Conservation (phyloP, 192 early-diverging fungal genomes). For the Coemansia sp. region DNA sequence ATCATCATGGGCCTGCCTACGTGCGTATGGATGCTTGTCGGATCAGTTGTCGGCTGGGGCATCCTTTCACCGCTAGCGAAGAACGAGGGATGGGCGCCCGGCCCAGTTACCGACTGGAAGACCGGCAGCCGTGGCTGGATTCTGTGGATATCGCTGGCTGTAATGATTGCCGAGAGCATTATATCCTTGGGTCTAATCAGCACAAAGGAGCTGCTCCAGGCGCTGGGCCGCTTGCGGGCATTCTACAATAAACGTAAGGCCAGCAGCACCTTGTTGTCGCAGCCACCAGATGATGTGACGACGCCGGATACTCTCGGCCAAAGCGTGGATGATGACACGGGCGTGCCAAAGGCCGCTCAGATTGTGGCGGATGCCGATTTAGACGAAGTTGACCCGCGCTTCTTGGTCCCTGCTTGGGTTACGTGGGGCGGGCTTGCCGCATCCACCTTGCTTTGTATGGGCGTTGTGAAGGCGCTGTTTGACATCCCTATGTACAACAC, state of each 20-base stretch:
- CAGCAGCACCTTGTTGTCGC: background rate
- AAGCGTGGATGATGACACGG: background rate
- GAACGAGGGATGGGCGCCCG: conserved; percentile 69
- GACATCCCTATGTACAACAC: conserved; percentile 66
- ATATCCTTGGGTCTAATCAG: conserved; percentile 60
- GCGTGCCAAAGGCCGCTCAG: background rate
- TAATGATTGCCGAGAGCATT: conserved; percentile 75
- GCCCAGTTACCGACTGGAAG: conserved; percentile 68
- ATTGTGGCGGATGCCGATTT: background rate
- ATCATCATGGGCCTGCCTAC: conserved; percentile 82
- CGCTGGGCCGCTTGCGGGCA: conserved; percentile 8
- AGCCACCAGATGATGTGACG: background rate
- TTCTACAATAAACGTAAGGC: background rate
- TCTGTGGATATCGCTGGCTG: conserved; percentile 73
- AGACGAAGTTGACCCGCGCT: conserved; percentile 41
- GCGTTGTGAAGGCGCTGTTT: conserved; percentile 65
- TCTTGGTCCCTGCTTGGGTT: conserved; percentile 61
- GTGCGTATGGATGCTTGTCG: conserved; percentile 67
- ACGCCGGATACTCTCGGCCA: background rate
- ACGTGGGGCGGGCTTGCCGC: conserved; percentile 64
- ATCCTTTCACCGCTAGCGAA: conserved; percentile 69
- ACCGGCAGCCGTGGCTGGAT: conserved; percentile 73
- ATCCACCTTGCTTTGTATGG: conserved; percentile 62
- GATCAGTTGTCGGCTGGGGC: conserved; percentile 72
- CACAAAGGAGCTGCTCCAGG: conserved; percentile 38